Conservation (phyloP, 129 eudicot genomes). For the Logfia minima region DNA sequence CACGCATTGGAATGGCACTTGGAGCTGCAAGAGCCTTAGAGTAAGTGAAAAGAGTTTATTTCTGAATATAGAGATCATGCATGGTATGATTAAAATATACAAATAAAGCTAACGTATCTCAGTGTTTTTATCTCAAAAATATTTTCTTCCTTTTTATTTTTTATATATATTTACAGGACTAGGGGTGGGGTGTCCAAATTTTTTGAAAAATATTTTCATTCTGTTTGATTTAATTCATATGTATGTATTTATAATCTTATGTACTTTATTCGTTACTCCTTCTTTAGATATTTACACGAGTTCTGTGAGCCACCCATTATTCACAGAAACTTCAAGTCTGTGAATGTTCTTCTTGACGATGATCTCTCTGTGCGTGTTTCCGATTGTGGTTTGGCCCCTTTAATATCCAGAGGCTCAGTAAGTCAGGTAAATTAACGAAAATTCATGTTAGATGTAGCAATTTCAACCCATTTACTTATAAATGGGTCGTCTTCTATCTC, state of each 20-base stretch:
- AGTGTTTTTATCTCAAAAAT: not conserved
- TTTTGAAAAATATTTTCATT: not conserved
- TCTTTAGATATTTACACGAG: slow-evolving; percentile 84
- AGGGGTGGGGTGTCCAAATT: not conserved
- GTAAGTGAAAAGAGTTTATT: slow-evolving; percentile 45
- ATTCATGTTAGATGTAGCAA: not conserved
- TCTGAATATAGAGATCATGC: not conserved
- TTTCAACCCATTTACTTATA: not conserved
- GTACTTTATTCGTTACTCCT: not conserved
- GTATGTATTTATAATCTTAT: not conserved
- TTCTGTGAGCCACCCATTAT: slow-evolving; percentile 87
- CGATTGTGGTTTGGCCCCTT: slow-evolving; percentile 89
- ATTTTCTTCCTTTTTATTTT: not conserved
- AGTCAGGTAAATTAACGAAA: slow-evolving; percentile 65
- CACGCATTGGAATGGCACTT: slow-evolving; percentile 90
- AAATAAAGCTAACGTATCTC: not conserved
- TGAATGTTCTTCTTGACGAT: slow-evolving; percentile 87
- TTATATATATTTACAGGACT: not conserved
- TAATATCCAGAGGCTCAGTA: slow-evolving; percentile 71
- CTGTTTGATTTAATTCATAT: not conserved
- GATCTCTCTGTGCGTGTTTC: slow-evolving; percentile 86
- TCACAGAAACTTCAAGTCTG: slow-evolving; percentile 93
- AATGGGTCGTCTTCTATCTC: not conserved
- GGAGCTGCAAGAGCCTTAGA: slow-evolving; percentile 99
- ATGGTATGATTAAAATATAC: not conserved